Conservation (phyloP, 1,284 basidiomycete genomes). For the Irpex rosettiformis region DNA sequence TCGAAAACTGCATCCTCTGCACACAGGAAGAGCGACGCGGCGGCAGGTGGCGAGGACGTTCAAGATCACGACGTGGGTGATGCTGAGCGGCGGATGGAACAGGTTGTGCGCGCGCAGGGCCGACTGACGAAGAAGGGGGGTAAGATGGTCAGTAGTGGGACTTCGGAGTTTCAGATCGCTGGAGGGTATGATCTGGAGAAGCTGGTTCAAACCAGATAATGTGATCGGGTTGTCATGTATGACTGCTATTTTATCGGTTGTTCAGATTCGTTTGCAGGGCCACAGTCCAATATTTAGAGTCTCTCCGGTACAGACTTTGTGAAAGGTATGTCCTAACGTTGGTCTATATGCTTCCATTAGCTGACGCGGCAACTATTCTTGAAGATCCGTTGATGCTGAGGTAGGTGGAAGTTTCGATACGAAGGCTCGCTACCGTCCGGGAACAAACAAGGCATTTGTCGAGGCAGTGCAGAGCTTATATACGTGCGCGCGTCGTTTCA, state of each 20-base stretch:
- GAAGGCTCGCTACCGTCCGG: too few species aligned
- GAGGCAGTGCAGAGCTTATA: too few species aligned
- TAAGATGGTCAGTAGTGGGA: slow-evolving; percentile 70
- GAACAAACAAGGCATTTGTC: too few species aligned
- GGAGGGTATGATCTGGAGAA: slow-evolving; percentile 66
- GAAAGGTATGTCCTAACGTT: too few species aligned
- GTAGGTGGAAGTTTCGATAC: too few species aligned
- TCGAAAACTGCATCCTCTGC: slow-evolving; percentile 18
- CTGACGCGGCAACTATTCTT: too few species aligned
- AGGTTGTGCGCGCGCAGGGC: slow-evolving; percentile 84
- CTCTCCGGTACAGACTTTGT: too few species aligned
- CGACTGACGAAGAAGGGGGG: slow-evolving; percentile 78
- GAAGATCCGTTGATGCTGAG: too few species aligned
- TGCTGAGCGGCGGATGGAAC: slow-evolving; percentile 85
- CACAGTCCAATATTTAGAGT: too few species aligned
- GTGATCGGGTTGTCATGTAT: not conserved
- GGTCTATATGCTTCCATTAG: too few species aligned
- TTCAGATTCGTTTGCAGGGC: too few species aligned
- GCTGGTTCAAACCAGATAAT: slow-evolving; percentile 37
- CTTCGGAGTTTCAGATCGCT: slow-evolving; percentile 82
- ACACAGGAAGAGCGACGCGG: slow-evolving; percentile 16
- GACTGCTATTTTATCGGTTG: not conserved
- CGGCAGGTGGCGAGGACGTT: slow-evolving; percentile 29
- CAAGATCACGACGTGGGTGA: slow-evolving; percentile 50
- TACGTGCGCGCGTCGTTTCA: too few species aligned